These are phyloP conservation scores for Bidens hawaiensis DNA, from an alignment of 140 eudicot genomes.

Conservation along the genomic window DNA sequence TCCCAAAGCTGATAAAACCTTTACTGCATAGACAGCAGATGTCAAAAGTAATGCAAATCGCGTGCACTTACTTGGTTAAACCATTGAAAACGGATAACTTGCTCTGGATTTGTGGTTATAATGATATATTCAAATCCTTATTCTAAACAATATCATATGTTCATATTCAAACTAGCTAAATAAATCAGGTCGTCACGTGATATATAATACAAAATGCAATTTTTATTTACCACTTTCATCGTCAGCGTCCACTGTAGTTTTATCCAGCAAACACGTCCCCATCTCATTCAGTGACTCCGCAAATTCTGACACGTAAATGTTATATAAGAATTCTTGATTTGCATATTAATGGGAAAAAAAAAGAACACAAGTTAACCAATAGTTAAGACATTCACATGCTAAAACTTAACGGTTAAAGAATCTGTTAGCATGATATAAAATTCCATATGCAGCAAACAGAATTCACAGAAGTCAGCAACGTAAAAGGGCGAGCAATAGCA, in stretches of 20 bases:
- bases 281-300: conserved; percentile 80
- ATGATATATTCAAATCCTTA: not conserved
- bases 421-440: not conserved
- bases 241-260: conserved; percentile 49
- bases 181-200: not conserved
- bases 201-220: not conserved
- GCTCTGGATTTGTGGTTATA: not conserved
- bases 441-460: not conserved
- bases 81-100: not conserved
- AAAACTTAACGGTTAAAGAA: not conserved
- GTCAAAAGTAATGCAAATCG: not conserved
- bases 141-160: not conserved
- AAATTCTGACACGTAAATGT: conserved; percentile 57
- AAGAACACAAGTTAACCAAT: not conserved
- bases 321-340: not conserved
- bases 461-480: not conserved
- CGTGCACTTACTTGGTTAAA: not conserved
- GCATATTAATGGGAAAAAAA: not conserved
- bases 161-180: not conserved
- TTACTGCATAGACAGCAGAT: conserved; percentile 38
- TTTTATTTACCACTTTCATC: conserved; percentile 68
- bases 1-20: conserved; percentile 58
- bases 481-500: too few relatives aligned
- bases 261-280: conserved; percentile 80
- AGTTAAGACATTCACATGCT: conserved; percentile 1